Conservation (phyloP, 225 moss, liverwort and hornwort species). For the Takakia lepidozioides region DNA sequence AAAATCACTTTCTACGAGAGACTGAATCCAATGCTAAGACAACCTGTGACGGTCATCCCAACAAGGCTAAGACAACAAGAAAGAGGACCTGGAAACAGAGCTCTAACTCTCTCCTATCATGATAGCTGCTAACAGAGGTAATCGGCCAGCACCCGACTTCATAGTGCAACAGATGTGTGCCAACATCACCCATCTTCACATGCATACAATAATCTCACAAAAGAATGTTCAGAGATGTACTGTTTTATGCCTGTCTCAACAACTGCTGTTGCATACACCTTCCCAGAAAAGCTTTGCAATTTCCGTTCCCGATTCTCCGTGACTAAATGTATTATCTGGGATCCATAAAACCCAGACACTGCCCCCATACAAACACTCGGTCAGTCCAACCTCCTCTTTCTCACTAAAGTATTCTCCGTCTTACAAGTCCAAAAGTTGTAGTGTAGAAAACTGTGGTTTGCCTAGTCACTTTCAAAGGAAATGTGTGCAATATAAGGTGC, state of each 20-base stretch:
- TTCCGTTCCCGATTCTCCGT: conserved; percentile 19
- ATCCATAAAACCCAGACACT: conserved; percentile 36
- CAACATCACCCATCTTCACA: not conserved
- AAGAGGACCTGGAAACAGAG: too few species aligned
- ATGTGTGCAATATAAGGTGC: too few species aligned
- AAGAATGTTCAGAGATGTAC: conserved; percentile 19
- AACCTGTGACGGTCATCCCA: too few species aligned
- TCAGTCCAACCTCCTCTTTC: too few species aligned
- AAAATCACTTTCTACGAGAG: too few species aligned
- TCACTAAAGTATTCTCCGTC: too few species aligned
- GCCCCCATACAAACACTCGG: not conserved
- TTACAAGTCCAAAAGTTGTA: too few species aligned
- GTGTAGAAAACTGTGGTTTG: too few species aligned
- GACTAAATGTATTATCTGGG: conserved; percentile 14
- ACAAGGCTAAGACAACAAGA: too few species aligned
- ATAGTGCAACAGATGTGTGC: not conserved
- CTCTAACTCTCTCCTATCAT: not conserved
- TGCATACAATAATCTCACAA: not conserved
- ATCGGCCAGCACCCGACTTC: too few species aligned
- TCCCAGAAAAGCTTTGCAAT: conserved; percentile 16
- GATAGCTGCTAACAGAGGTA: not conserved
- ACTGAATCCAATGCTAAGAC: too few species aligned
- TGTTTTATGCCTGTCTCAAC: conserved; percentile 18
- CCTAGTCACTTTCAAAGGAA: too few species aligned
- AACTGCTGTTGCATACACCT: conserved; percentile 34